A percentile compares a stretch with the other conserved stretches of the same genome.
phyloP scores from a whole-genome alignment of 371 early-diverging fungal species.

The Mortierella sp. region DNA sequence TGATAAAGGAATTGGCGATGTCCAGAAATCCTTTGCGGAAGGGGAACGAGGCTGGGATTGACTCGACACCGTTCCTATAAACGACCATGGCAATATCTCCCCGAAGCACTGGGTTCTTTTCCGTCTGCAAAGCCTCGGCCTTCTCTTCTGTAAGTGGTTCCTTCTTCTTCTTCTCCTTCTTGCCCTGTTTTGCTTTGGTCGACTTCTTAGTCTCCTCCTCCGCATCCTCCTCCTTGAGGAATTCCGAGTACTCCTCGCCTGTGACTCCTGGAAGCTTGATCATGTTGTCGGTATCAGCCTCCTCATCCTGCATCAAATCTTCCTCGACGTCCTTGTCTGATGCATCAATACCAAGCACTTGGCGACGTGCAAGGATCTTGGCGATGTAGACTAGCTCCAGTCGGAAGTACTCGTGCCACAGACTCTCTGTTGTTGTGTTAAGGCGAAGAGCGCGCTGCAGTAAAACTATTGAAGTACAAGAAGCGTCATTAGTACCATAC shows the following conservation, averaged over 20 bases:
- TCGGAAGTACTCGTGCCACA: constrained; percentile 95
- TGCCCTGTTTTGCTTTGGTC: constrained; percentile 41
- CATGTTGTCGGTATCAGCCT: constrained; percentile 63
- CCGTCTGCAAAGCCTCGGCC: constrained; percentile 63
- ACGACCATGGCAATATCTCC: constrained; percentile 87
- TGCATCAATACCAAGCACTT: constrained; percentile 79
- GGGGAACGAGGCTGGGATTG: constrained; percentile 77
- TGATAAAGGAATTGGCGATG: constrained; percentile 74
- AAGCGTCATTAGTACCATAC: neutral
- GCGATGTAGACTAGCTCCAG: constrained; percentile 92
- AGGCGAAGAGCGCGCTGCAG: constrained; percentile 92
- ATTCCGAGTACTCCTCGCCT: constrained; percentile 65
- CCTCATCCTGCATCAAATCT: constrained; percentile 55
- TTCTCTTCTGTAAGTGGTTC: constrained; percentile 62
- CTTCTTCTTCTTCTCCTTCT: constrained; percentile 22
- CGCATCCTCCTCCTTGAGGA: constrained; percentile 56
- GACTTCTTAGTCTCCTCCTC: constrained; percentile 47
- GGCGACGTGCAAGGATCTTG: constrained; percentile 86
- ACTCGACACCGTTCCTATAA: constrained; percentile 88
- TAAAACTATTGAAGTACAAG: constrained; percentile 61
- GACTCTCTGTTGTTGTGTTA: constrained; percentile 74
- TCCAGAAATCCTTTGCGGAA: constrained; percentile 84
- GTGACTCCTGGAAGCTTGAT: constrained; percentile 72
- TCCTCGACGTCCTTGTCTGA: constrained; percentile 57
- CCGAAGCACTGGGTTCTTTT: constrained; percentile 79